Evolutionary conservation across 176 grass and related monocot genomes (phyloP).

Genomic region (Triticum turgidum): DNA sequence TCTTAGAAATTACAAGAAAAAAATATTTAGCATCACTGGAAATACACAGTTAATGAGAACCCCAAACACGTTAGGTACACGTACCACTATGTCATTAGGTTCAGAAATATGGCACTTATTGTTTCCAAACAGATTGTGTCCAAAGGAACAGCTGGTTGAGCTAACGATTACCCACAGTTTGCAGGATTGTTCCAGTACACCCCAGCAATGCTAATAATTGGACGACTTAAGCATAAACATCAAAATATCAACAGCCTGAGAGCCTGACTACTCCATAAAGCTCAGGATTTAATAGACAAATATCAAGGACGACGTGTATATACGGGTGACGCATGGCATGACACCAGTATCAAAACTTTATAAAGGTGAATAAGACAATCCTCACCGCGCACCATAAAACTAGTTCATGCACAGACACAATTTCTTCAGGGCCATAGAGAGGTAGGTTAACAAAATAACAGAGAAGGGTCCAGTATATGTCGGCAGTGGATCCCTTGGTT

Average conservation of each 20-base stretch:
- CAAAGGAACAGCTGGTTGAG: not conserved
- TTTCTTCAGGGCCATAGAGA: not conserved
- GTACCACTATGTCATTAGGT: not conserved
- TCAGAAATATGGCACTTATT: not conserved
- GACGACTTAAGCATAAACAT: not conserved
- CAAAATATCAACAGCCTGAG: not conserved
- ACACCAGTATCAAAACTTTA: slow-evolving; percentile 33
- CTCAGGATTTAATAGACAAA: not conserved
- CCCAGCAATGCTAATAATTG: not conserved
- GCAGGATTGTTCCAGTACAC: not conserved
- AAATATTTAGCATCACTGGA: not conserved
- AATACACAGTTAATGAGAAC: not conserved
- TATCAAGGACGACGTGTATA: not conserved
- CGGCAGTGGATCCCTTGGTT: slow-evolving; percentile 40
- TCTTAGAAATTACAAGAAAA: not conserved
- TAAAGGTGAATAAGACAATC: slow-evolving; percentile 49
- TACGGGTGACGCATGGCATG: not conserved
- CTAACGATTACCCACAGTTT: not conserved
- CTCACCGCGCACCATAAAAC: slow-evolving; percentile 39
- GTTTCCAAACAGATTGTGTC: not conserved
- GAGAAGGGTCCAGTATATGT: not conserved
- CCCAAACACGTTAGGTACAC: not conserved
- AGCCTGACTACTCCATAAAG: not conserved
- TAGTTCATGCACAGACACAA: slow-evolving; percentile 7
- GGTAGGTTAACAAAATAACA: slow-evolving; percentile 10